Percentiles rank a stretch among this genome's conserved stretches.
Evolutionary conservation across 805 yeast species (phyloP).

Genomic region (Diddensiella caesifluorescens): DNA sequence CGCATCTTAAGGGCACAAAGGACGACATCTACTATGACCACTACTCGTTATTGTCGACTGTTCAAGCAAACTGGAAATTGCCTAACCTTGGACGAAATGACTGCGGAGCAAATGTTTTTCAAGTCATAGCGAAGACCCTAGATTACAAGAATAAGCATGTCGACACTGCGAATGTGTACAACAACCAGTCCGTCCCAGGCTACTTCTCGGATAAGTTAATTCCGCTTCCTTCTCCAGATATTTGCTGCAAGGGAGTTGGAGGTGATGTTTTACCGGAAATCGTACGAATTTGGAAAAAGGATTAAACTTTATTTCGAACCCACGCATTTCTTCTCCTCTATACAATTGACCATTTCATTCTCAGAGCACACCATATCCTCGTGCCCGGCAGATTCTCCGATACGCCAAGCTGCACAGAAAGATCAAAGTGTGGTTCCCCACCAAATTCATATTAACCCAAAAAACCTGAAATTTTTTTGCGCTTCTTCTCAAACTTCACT

Average conservation of each 20-base stretch:
- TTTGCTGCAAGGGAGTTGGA: slow-evolving; percentile 15
- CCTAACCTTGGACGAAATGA: slow-evolving; percentile 48
- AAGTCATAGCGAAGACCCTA: slow-evolving; percentile 37
- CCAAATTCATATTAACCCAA: too few species aligned
- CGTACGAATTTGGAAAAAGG: slow-evolving; percentile 3
- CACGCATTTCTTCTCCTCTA: too few species aligned
- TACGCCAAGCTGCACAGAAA: too few species aligned
- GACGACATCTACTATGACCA: slow-evolving; percentile 49
- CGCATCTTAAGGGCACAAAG: slow-evolving; percentile 37
- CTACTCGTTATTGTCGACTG: slow-evolving; percentile 46
- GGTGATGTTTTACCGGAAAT: slow-evolving; percentile 6
- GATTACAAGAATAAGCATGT: slow-evolving; percentile 16
- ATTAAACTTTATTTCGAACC: too few species aligned
- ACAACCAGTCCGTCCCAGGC: slow-evolving; percentile 15
- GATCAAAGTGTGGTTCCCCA: too few species aligned
- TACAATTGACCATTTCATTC: too few species aligned
- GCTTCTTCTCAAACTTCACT: too few species aligned
- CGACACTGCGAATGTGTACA: slow-evolving; percentile 12
- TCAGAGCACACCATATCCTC: too few species aligned
- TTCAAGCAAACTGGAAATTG: slow-evolving; percentile 48
- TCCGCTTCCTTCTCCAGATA: slow-evolving; percentile 13
- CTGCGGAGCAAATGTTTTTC: slow-evolving; percentile 46
- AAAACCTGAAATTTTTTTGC: too few species aligned
- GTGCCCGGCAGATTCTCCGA: too few species aligned
- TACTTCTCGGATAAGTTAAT: slow-evolving; percentile 5